A percentile compares a stretch with the other conserved stretches of the same genome.
Evolutionary conservation across 768 basidiomycete species (phyloP).

Genomic region (Boletus edulis): DNA sequence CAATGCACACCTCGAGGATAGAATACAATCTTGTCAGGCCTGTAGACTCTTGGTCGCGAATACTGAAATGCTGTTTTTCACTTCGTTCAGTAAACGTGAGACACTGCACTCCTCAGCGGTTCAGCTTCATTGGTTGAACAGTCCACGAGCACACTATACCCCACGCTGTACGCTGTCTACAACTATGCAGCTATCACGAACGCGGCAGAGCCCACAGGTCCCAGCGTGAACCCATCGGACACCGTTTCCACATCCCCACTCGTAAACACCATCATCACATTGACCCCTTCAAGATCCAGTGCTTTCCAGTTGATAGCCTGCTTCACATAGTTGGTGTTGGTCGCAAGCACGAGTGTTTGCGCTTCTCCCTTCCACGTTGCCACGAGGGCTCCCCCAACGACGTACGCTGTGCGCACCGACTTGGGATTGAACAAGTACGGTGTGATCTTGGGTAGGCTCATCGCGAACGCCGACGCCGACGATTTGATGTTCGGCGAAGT

Average conservation of each 20-base stretch:
- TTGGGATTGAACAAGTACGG: constrained; percentile 45
- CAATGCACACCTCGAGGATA: no score
- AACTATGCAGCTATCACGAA: constrained; percentile 9
- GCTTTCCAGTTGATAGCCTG: constrained; percentile 33
- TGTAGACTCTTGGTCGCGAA: no score
- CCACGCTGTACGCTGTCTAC: no score
- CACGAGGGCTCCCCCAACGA: constrained; percentile 43
- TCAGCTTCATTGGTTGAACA: no score
- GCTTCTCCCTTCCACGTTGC: constrained; percentile 46
- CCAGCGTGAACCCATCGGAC: constrained; percentile 15
- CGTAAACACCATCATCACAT: constrained; percentile 4
- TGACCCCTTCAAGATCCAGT: constrained; percentile 18
- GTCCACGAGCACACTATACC: no score
- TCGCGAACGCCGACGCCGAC: constrained; percentile 41
- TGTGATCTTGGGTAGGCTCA: constrained; percentile 42
- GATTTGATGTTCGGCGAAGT: constrained; percentile 51
- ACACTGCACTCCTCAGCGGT: no score
- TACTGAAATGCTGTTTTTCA: no score
- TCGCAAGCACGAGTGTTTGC: constrained; percentile 47
- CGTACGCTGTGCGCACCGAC: constrained; percentile 39
- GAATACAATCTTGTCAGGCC: no score
- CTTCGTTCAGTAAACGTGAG: no score
- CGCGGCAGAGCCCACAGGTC: constrained; percentile 24
- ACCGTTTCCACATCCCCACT: constrained; percentile 14
- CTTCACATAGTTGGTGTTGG: constrained; percentile 47